Evolutionary conservation across 768 basidiomycete species (phyloP), one percentile per base, ranked within the genome.

Genomic region (Termitomyces sp.): DNA sequence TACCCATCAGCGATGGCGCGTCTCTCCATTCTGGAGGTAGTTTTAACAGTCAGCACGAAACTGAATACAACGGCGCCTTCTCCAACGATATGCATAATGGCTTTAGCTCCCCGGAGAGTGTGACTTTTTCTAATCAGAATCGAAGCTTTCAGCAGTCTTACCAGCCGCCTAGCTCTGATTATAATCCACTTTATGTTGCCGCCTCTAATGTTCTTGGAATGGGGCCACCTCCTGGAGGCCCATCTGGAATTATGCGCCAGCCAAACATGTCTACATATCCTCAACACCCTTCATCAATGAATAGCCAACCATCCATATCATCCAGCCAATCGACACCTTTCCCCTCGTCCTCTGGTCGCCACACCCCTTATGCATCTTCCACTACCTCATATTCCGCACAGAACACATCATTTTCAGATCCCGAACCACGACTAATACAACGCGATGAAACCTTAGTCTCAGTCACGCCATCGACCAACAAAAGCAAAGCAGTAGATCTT

Each of bases 181-280:
- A 84, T 65, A 84, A 87, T 69, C 76, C 81, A 40, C 73, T 91
- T 13, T 89, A 91, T 70, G 81, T 83, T 11, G 91, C 91, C 15
- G 92, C 92, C 9, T 91, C 91, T 9, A 85, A 89, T 70, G 88
- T 92, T 9, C 80, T 94, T 16, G 91, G 91, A 16, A 87, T 91
- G 84, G 86, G 82, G 0, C 89, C 84, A 20, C 88, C 88, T 49
- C 83, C 82, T 15, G 76, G 75, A 22, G 68, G 63, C 35, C 40
- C 64, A 36, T 49, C 68, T 57, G 58, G 69, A 44, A 50, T 69
- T 39, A 62, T 66, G 38, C 63, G 66, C 66, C 64, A 65, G 67
- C 42, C 63, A 18, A 54, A 68, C 49, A 57, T 70, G 64, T 68
- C 71, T 52, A 59, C 59, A 69, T 50, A 69, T 70, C 68, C 32